phyloP scores from a whole-genome alignment of 768 basidiomycete genomes.

The Suillus plorans region DNA sequence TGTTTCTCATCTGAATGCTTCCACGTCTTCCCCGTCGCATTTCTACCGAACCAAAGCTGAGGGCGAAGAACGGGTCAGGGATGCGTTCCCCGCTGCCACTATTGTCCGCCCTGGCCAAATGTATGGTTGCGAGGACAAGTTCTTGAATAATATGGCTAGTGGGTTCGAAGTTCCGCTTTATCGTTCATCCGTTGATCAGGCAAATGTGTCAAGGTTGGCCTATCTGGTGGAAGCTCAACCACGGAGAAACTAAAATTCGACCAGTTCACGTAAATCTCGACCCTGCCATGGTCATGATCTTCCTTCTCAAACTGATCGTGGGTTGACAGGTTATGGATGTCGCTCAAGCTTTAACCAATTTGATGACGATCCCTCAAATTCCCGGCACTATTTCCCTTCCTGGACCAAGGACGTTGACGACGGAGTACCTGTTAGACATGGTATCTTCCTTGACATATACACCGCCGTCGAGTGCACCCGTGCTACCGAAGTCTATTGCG shows the following conservation, averaged over 20 bases:
- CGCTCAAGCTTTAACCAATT: constrained; percentile 85
- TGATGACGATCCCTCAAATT: constrained; percentile 60
- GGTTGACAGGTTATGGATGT: constrained; percentile 80
- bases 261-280: constrained; percentile 77
- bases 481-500: constrained; percentile 74
- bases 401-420: constrained; percentile 84
- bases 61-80: constrained; percentile 85
- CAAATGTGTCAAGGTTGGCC: constrained; percentile 65
- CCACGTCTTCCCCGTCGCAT: constrained; percentile 68
- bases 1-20: constrained; percentile 93
- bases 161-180: constrained; percentile 32
- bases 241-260: constrained; percentile 80
- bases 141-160: constrained; percentile 92
- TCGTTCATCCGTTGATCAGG: constrained; percentile 13
- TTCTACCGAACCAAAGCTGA: constrained; percentile 90
- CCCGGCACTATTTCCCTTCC: constrained; percentile 78
- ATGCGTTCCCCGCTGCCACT: constrained; percentile 81
- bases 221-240: constrained; percentile 92
- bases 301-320: constrained; percentile 13
- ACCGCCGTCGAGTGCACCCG: constrained; percentile 68
- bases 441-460: constrained; percentile 80
- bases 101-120: constrained; percentile 83
- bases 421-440: constrained; percentile 77
- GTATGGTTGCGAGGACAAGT: constrained; percentile 94
- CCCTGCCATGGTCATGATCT: constrained; percentile 17